Base-by-base conservation (phyloP, 495 filamentous ascomycete species). In the Xylaria flabelliformis region DNA sequence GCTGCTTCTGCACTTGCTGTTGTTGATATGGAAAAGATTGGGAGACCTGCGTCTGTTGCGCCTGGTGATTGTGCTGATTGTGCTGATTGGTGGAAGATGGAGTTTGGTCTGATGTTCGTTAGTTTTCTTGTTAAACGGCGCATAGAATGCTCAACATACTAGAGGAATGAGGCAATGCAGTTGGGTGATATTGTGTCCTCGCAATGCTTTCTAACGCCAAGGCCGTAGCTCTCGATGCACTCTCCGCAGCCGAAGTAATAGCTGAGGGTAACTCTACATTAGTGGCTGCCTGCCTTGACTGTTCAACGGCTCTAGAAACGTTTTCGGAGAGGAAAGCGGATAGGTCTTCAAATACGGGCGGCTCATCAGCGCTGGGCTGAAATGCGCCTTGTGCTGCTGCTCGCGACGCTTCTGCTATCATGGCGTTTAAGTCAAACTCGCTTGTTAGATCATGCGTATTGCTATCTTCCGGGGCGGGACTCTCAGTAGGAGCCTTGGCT, bases 401-500 rank as follows among this genome's bases (percentile, higher is more conserved):
- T 48, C 74, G 77, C 39, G 77, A 78, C 19, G 77, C 77, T 46
- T 78, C 77, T 2, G 73, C 77, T 56, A 79, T 79, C 66, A 73
- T 72, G 29, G 80, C 80, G 53, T 76, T 79, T n/a, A 81, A 67
- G 13, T 80, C 79, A 21, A 78, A 76, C 3, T 74, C 64, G 10
- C 75, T 70, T 34, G 68, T 59, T 58, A 74, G 32, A 29, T 71
- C 69, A 17, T 72, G 55, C 17, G 64, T 51, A 46, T 62, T 61
- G 44, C 68, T 73, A 24, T 67, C 71, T 2, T 74, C 64, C 34
- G 76, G 70, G 1, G 71, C 44, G 1, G 73, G 69, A 29, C 82
- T 80, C 17, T 83, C 83, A 46, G 78, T 44, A 5, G 79, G 69
- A 13, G 79, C 77, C 19, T 82, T 83, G 1, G 80, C 79, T 0